Evolutionary conservation across 768 basidiomycete species (phyloP).

Genomic region (Tulasnella sp.): DNA sequence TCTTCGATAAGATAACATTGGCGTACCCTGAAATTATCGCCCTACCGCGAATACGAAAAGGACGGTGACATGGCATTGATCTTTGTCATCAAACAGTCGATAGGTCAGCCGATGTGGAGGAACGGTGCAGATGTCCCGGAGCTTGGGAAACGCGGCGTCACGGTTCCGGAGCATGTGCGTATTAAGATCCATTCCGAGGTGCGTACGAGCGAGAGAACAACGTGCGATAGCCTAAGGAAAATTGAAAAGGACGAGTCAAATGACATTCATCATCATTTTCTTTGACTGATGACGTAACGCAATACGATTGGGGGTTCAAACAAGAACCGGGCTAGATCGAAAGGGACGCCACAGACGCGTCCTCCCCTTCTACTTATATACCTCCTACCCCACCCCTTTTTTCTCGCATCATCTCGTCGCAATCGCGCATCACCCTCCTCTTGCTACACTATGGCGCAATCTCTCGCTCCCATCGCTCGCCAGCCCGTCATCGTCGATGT

Average conservation of each 20-base stretch:
- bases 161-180: neutral
- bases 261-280: neutral
- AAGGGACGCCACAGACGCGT: neutral
- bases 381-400: neutral
- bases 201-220: too few relatives aligned
- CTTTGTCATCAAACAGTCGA: neutral
- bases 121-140: neutral
- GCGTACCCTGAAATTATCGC: neutral
- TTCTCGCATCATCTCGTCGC: neutral
- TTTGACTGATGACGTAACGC: neutral
- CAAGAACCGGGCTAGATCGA: neutral
- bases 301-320: neutral
- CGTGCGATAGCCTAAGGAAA: too few relatives aligned
- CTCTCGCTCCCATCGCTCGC: neutral
- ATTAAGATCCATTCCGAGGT: neutral
- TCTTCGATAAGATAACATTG: neutral
- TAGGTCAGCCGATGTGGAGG: neutral
- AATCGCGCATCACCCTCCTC: neutral
- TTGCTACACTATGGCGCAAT: neutral
- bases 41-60: neutral
- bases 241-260: neutral
- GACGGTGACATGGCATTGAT: neutral
- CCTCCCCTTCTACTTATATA: neutral
- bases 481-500: conserved; percentile 11
- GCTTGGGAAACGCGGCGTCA: neutral